Conservation (phyloP, 345 rosid species). For the Eucalyptus fibrosa region DNA sequence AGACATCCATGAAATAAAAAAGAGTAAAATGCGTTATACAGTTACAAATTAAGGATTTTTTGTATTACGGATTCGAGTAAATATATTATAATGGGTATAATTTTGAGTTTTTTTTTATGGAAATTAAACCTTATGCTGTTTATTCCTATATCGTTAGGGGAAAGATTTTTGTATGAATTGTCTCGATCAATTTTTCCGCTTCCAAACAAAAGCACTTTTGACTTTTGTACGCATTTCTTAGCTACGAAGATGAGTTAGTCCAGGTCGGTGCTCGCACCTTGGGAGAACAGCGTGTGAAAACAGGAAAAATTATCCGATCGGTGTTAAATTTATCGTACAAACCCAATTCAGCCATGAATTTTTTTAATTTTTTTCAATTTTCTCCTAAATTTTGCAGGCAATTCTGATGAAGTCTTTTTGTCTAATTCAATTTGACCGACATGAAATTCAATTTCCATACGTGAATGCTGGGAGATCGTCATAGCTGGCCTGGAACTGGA, state of each 20-base stretch:
- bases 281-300: not conserved
- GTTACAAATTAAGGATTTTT: too few species aligned
- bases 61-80: too few species aligned
- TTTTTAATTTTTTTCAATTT: not conserved
- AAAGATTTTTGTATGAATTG: not conserved
- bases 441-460: not conserved
- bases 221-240: not conserved
- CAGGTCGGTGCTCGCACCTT: not conserved
- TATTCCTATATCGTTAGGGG: not conserved
- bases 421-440: not conserved
- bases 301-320: not conserved
- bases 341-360: not conserved
- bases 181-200: not conserved
- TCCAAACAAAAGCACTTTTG: not conserved
- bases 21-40: too few species aligned
- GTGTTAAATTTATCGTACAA: not conserved
- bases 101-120: too few species aligned
- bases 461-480: conserved; percentile 24
- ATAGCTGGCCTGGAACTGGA: conserved; percentile 48
- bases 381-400: not conserved
- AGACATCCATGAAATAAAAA: too few species aligned
- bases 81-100: too few species aligned
- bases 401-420: not conserved
- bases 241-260: not conserved
- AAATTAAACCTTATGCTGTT: not conserved